Conservation (phyloP, 352 stramenopile genomes). For the Phytophthora constricta region DNA sequence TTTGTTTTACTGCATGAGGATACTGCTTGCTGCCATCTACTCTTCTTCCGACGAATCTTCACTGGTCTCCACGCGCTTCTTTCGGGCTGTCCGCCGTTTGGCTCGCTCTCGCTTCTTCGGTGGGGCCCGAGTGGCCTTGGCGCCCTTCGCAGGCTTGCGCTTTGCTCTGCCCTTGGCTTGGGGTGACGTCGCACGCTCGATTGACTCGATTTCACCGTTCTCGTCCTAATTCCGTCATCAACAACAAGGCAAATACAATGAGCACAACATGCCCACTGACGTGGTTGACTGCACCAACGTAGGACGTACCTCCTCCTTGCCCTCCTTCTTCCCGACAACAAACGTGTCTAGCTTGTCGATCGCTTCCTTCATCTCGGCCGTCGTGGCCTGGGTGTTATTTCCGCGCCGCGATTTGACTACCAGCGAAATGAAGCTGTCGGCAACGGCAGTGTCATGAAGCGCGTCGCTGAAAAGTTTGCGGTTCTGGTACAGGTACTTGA, state of each 20-base stretch:
- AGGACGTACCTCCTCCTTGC: slow-evolving; percentile 62
- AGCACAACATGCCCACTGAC: neutral
- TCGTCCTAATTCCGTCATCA: slow-evolving; percentile 27
- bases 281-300: slow-evolving; percentile 1
- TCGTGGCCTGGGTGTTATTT: slow-evolving; percentile 41
- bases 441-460: slow-evolving; percentile 92
- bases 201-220: slow-evolving; percentile 18
- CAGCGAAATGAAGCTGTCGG: slow-evolving; percentile 90
- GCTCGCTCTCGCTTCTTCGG: slow-evolving; percentile 39
- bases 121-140: slow-evolving; percentile 22
- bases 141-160: slow-evolving; percentile 35
- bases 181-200: slow-evolving; percentile 38
- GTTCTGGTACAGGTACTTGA: slow-evolving; percentile 93
- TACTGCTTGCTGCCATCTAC: no score
- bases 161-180: slow-evolving; percentile 40
- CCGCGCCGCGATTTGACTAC: slow-evolving; percentile 64
- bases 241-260: neutral
- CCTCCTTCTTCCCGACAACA: slow-evolving; percentile 55
- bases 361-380: slow-evolving; percentile 75
- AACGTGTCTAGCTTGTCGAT: slow-evolving; percentile 77
- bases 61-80: slow-evolving; percentile 23
- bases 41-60: slow-evolving; percentile 41
- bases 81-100: slow-evolving; percentile 37
- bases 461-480: slow-evolving; percentile 92
- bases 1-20: no score